Percentiles rank a stretch among this genome's conserved stretches.
Conservation (phyloP, 805 yeast species). For the Ogataea allantospora region DNA sequence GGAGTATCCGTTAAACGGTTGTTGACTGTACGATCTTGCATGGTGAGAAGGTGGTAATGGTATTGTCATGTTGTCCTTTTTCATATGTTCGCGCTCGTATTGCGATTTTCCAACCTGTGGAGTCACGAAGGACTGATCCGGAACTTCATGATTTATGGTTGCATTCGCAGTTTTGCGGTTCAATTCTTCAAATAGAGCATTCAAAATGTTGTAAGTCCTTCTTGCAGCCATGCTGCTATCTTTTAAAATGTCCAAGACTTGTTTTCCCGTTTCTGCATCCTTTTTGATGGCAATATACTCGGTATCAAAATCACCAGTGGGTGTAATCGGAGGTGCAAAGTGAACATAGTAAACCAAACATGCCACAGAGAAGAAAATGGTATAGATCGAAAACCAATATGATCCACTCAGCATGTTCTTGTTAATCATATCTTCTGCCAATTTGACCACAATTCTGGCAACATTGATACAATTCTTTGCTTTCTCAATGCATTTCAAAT, state of each 20-base stretch:
- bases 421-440: conserved; percentile 77
- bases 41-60: conserved; percentile 15
- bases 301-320: conserved; percentile 41
- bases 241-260: conserved; percentile 66
- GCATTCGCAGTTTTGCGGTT: conserved; percentile 65
- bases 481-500: conserved; percentile 63
- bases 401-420: conserved; percentile 74
- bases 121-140: conserved; percentile 25
- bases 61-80: conserved; percentile 7
- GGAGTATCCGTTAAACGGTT: conserved; percentile 14
- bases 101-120: conserved; percentile 30
- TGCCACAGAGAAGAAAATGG: conserved; percentile 85
- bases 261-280: conserved; percentile 82
- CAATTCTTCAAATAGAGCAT: conserved; percentile 75
- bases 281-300: conserved; percentile 58
- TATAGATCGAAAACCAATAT: conserved; percentile 89
- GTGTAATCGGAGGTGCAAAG: conserved; percentile 35
- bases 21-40: conserved; percentile 3
- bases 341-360: conserved; percentile 81
- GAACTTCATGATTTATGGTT: conserved; percentile 22
- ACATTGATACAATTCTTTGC: conserved; percentile 84
- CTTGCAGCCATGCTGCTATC: conserved; percentile 75
- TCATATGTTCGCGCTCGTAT: conserved; percentile 20
- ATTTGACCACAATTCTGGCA: conserved; percentile 75
- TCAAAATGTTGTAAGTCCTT: conserved; percentile 75